These are phyloP conservation scores for Sclerotinia borealis DNA, from an alignment of 2,329 filamentous ascomycete species.

Conservation along the genomic window DNA sequence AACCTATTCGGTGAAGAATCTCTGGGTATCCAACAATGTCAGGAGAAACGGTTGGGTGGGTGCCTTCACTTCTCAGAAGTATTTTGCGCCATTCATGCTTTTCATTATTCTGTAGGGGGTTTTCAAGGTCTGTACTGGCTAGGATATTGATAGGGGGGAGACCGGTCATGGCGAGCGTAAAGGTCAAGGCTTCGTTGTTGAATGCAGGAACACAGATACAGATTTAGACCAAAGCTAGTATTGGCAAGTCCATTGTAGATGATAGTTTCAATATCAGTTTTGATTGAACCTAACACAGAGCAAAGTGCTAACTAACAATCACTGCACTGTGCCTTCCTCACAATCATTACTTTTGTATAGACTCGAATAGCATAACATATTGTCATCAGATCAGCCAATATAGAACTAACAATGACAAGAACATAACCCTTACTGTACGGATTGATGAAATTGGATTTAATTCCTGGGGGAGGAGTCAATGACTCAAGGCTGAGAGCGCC, in stretches of 20 bases:
- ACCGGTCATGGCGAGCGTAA: no score
- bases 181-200: no score
- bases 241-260: no score
- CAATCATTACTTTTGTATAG: neutral
- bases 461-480: neutral
- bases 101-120: neutral
- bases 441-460: neutral
- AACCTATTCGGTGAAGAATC: neutral
- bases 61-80: neutral
- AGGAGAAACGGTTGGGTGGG: neutral
- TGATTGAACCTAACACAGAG: neutral
- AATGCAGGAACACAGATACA: no score
- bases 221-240: no score
- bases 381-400: neutral
- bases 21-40: neutral
- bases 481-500: neutral
- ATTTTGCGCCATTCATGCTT: no score
- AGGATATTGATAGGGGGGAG: no score
- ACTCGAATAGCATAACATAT: neutral
- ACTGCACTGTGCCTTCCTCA: neutral
- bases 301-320: neutral
- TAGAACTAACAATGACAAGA: neutral
- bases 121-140: neutral
- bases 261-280: no score
- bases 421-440: neutral